Percentiles rank a stretch among this genome's conserved stretches.
Evolutionary conservation across 257 asterid genomes (phyloP).

Genomic region (Przewalskia tangutica): DNA sequence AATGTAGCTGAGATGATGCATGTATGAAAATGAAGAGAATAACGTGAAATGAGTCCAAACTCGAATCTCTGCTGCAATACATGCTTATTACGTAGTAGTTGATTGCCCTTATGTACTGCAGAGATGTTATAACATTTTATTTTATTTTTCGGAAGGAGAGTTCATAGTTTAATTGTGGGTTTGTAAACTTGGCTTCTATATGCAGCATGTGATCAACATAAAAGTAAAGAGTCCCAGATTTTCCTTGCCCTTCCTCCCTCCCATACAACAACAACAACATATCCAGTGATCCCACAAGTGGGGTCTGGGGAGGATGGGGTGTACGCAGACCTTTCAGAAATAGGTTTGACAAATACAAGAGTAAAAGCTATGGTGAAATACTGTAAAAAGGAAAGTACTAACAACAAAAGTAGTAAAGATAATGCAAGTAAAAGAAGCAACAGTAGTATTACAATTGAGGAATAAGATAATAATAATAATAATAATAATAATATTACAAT

Average conservation of each 20-base stretch:
- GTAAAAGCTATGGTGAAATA: too few relatives aligned
- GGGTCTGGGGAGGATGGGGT: too few relatives aligned
- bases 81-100: not conserved
- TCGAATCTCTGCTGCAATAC: not conserved
- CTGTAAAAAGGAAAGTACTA: too few relatives aligned
- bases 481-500: too few relatives aligned
- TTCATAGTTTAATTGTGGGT: not conserved
- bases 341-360: too few relatives aligned
- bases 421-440: too few relatives aligned
- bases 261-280: not conserved
- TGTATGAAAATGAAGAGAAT: not conserved
- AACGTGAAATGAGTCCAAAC: not conserved
- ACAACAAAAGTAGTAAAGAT: too few relatives aligned
- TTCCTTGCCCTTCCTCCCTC: not conserved
- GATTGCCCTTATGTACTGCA: not conserved
- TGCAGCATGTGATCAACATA: not conserved
- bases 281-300: too few relatives aligned
- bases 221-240: not conserved
- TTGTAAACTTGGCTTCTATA: not conserved
- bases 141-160: not conserved
- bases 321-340: too few relatives aligned
- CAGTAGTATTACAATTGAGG: too few relatives aligned
- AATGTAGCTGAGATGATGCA: not conserved
- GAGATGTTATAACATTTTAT: not conserved
- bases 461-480: too few relatives aligned